Percentiles rank a stretch among this genome's conserved stretches.
Evolutionary conservation across 257 asterid species (phyloP).

Genomic region (Penstemon davidsonii): DNA sequence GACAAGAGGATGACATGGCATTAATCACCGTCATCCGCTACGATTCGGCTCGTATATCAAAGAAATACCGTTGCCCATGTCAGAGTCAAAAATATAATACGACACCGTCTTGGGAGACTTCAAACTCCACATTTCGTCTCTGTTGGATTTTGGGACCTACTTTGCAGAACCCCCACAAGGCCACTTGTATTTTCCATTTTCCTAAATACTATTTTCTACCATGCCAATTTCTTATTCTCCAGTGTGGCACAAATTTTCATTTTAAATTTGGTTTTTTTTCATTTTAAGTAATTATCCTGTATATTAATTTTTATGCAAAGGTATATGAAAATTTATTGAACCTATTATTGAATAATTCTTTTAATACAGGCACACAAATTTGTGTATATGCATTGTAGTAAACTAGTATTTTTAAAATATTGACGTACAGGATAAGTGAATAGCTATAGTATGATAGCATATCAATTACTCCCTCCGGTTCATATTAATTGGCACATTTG

Average conservation of each 20-base stretch:
- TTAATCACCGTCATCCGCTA: slow-evolving; percentile 25
- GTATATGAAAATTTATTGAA: too few relatives aligned
- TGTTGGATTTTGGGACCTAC: slow-evolving; percentile 27
- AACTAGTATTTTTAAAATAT: not conserved
- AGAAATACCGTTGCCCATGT: slow-evolving; percentile 39
- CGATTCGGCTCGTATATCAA: slow-evolving; percentile 37
- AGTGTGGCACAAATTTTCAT: too few relatives aligned
- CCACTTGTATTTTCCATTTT: not conserved
- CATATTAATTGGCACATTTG: too few relatives aligned
- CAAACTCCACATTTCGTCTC: slow-evolving; percentile 11
- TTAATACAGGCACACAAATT: too few relatives aligned
- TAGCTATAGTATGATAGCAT: not conserved
- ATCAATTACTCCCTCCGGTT: too few relatives aligned
- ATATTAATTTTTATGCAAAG: too few relatives aligned
- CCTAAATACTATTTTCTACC: not conserved
- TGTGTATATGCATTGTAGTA: too few relatives aligned
- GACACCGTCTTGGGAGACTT: slow-evolving; percentile 41
- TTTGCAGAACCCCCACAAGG: not conserved
- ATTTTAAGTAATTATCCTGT: not conserved
- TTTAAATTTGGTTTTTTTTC: not conserved
- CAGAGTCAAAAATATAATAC: slow-evolving; percentile 35
- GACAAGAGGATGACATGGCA: slow-evolving; percentile 36
- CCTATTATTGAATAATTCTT: too few relatives aligned
- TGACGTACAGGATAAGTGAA: not conserved
- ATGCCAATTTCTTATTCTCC: not conserved